These are phyloP conservation scores for Cavenderia fasciculata DNA, from an alignment of 78 protist genomes.

Conservation along the genomic window DNA sequence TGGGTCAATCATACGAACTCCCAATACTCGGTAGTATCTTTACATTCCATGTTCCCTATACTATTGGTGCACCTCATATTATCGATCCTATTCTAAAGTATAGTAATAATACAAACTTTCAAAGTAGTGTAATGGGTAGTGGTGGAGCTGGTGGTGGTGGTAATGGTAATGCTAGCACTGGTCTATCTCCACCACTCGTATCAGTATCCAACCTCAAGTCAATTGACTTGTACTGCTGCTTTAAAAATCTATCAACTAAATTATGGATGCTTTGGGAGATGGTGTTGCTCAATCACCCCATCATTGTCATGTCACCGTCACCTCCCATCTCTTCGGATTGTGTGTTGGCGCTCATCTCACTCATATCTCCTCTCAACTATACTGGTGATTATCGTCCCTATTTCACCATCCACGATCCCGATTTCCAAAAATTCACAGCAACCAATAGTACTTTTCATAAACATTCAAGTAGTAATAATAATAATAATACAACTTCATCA, in stretches of 20 bases:
- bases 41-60: slow-evolving; percentile 71
- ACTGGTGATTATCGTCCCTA: slow-evolving; percentile 86
- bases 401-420: slow-evolving; percentile 87
- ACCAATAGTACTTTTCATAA: no score
- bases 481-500: neutral
- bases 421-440: slow-evolving; percentile 60
- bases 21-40: slow-evolving; percentile 60
- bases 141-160: no score
- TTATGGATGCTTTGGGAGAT: slow-evolving; percentile 88
- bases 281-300: slow-evolving; percentile 75
- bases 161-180: neutral
- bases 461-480: no score
- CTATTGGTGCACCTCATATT: slow-evolving; percentile 65
- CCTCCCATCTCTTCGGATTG: slow-evolving; percentile 75
- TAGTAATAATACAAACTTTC: no score
- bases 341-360: slow-evolving; percentile 71
- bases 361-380: slow-evolving; percentile 69
- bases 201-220: slow-evolving; percentile 55
- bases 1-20: slow-evolving; percentile 56
- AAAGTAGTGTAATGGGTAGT: no score
- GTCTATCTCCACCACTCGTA: neutral
- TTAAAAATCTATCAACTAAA: slow-evolving; percentile 30
- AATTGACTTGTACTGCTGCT: slow-evolving; percentile 54
- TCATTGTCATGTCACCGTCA: slow-evolving; percentile 70
- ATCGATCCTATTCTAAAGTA: slow-evolving; percentile 50